phyloP scores from a whole-genome alignment of 2,329 filamentous ascomycete species.

The Ophiocordyceps robertsii region DNA sequence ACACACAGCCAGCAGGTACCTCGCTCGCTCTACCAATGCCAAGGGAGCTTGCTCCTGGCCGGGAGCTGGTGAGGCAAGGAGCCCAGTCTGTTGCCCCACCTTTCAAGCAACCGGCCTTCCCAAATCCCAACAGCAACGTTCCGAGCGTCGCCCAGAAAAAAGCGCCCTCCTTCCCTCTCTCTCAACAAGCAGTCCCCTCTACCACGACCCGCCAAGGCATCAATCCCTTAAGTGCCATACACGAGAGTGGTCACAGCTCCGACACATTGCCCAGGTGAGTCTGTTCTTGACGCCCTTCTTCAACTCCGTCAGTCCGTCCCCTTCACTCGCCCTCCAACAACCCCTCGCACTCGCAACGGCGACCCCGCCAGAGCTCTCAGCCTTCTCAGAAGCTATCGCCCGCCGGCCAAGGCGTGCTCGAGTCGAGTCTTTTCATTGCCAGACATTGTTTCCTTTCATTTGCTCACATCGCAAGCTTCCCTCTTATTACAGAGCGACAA shows the following conservation, averaged over 20 bases:
- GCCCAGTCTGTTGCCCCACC: not conserved
- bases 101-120: not conserved
- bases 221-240: not conserved
- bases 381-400: constrained; percentile 1
- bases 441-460: no score
- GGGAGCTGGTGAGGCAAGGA: no score
- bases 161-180: not conserved
- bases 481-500: no score
- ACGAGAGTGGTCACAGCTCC: not conserved
- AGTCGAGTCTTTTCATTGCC: no score
- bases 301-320: not conserved
- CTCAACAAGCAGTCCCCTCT: not conserved
- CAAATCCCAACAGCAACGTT: not conserved
- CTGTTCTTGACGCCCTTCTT: not conserved
- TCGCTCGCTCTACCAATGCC: no score
- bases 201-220: no score
- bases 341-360: not conserved
- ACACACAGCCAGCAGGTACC: no score
- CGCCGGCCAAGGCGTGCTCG: not conserved
- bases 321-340: not conserved
- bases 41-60: no score
- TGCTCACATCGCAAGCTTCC: no score
- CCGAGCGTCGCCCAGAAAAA: not conserved
- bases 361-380: constrained; percentile 7
- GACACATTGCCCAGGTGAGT: not conserved